These are phyloP conservation scores for Conticribra guillardii DNA, from an alignment of 108 stramenopile species.

Conservation along the genomic window DNA sequence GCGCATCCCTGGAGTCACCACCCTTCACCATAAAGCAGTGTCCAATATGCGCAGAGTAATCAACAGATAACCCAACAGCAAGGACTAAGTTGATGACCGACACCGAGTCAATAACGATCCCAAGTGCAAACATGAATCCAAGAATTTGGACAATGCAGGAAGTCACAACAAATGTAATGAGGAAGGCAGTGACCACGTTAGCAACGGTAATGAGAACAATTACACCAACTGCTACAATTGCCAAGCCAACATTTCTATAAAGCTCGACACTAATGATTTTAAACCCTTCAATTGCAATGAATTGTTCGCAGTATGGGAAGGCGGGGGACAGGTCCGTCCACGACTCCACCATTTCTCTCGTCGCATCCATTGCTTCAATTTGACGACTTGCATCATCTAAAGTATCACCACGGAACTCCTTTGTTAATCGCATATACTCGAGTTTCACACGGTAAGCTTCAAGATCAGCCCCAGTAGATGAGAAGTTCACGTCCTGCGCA, in stretches of 20 bases:
- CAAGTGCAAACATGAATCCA: constrained; percentile 84
- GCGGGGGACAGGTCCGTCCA: constrained; percentile 52
- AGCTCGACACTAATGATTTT: constrained; percentile 62
- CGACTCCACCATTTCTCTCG: constrained; percentile 49
- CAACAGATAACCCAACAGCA: constrained; percentile 86
- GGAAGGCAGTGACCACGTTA: constrained; percentile 59
- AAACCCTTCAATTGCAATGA: constrained; percentile 67
- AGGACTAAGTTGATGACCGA: constrained; percentile 86
- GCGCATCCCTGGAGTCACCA: constrained; percentile 61
- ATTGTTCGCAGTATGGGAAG: constrained; percentile 52
- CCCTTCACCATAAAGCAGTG: constrained; percentile 74
- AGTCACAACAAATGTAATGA: constrained; percentile 75
- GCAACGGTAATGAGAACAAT: constrained; percentile 73
- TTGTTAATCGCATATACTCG: constrained; percentile 58
- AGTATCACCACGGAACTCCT: constrained; percentile 40
- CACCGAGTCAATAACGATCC: constrained; percentile 79
- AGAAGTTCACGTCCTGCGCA: constrained; percentile 51
- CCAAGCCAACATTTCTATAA: constrained; percentile 62
- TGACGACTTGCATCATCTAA: constrained; percentile 67
- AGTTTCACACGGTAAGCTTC: constrained; percentile 52
- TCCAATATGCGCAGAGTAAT: constrained; percentile 84
- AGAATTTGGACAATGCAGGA: constrained; percentile 82
- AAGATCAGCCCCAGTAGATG: constrained; percentile 30
- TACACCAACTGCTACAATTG: constrained; percentile 55
- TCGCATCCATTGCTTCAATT: constrained; percentile 75